Evolutionary conservation across 495 filamentous ascomycete species (phyloP).

Genomic region (Xylaria nigripes): DNA sequence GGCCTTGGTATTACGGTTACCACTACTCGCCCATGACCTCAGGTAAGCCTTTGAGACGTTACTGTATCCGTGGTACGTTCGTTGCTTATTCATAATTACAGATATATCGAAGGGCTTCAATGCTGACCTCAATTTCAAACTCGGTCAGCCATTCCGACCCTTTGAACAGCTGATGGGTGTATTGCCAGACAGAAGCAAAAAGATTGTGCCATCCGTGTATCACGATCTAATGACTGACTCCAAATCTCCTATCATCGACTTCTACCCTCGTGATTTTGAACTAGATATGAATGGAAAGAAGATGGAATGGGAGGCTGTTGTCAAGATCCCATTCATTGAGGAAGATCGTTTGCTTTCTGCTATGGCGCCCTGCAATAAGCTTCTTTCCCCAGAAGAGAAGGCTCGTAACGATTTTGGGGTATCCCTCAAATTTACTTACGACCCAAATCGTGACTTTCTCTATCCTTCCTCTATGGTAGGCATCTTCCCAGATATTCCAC

Average conservation of each 20-base stretch:
- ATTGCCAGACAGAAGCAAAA: constrained; percentile 91
- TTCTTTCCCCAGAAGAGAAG: constrained; percentile 68
- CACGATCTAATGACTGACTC: constrained; percentile 85
- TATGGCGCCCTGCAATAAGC: constrained; percentile 72
- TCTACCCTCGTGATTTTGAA: constrained; percentile 96
- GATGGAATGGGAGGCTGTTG: constrained; percentile 99
- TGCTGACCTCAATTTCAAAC: constrained; percentile 82
- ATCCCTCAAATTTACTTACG: constrained; percentile 85
- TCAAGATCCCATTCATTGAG: constrained; percentile 98
- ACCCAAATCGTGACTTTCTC: constrained; percentile 60
- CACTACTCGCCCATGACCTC: constrained; percentile 98
- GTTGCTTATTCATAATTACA: constrained; percentile 20
- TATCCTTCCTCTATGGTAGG: constrained; percentile 84
- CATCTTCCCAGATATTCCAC: constrained; percentile 80
- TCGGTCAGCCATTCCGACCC: constrained; percentile 89
- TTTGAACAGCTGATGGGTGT: constrained; percentile 99
- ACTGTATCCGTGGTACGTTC: not conserved
- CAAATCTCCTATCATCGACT: constrained; percentile 93
- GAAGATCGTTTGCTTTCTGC: constrained; percentile 74
- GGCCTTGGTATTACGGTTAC: constrained; percentile 96
- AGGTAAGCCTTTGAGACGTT: constrained; percentile 35
- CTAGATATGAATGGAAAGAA: constrained; percentile 99
- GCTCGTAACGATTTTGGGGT: constrained; percentile 85
- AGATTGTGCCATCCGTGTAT: constrained; percentile 83
- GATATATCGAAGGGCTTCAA: constrained; percentile 84